Conservation (phyloP, 176 grass and related monocot species). For the Poa annua region DNA sequence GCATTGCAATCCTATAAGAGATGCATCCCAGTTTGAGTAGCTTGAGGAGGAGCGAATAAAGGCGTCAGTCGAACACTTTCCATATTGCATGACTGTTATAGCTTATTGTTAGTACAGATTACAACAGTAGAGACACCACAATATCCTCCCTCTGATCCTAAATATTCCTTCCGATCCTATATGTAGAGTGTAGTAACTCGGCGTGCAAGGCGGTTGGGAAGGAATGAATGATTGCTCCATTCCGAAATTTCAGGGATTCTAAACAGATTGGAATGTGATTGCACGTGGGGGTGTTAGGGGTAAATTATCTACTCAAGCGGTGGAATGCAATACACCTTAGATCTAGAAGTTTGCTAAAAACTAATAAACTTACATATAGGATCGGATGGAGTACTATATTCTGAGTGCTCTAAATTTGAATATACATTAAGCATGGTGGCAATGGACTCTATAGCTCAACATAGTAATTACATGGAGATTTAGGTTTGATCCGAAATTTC, state of each 20-base stretch:
- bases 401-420: not conserved
- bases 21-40: slow-evolving; percentile 28
- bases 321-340: too few relatives aligned
- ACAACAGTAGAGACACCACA: slow-evolving; percentile 4
- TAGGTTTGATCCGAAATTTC: not conserved
- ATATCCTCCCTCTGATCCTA: not conserved
- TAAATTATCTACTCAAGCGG: too few relatives aligned
- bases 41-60: slow-evolving; percentile 4
- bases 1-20: not conserved
- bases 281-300: too few relatives aligned
- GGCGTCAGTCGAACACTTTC: not conserved
- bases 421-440: not conserved
- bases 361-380: too few relatives aligned
- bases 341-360: too few relatives aligned
- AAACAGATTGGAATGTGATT: too few relatives aligned
- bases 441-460: slow-evolving; percentile 20
- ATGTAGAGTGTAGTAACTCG: too few relatives aligned
- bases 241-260: too few relatives aligned
- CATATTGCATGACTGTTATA: not conserved
- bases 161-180: too few relatives aligned
- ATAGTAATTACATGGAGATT: not conserved
- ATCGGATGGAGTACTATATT: not conserved
- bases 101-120: not conserved
- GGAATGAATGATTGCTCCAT: too few relatives aligned
- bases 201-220: too few relatives aligned